A percentile compares a stretch with the other conserved stretches of the same genome.
These are phyloP conservation scores for Coemansia sp. DNA, from an alignment of 192 early-diverging fungal genomes.

Conservation along the genomic window DNA sequence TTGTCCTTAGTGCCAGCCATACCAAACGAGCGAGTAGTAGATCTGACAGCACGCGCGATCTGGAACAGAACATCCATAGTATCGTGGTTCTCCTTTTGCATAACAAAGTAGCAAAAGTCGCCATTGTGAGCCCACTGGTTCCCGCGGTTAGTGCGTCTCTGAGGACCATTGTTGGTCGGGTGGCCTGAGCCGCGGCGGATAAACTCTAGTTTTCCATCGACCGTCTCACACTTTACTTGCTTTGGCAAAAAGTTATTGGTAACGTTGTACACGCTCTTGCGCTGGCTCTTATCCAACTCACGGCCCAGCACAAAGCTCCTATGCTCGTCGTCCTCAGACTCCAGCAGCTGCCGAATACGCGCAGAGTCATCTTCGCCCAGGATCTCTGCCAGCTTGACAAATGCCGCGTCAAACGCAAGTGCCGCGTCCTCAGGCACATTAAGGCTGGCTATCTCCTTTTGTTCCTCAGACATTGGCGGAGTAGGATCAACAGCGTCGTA, in stretches of 20 bases:
- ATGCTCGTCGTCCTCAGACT: constrained; percentile 11
- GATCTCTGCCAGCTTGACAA: constrained; percentile 27
- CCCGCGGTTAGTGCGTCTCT: neutral
- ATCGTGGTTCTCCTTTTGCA: constrained; percentile 94
- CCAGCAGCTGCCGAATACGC: constrained; percentile 31
- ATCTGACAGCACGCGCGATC: constrained; percentile 20
- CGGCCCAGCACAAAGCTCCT: constrained; percentile 30
- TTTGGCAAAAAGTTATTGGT: constrained; percentile 55
- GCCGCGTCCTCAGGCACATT: constrained; percentile 32
- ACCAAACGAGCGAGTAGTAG: constrained; percentile 60
- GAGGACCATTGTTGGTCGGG: neutral
- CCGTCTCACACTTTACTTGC: constrained; percentile 40
- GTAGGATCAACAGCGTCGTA: constrained; percentile 37
- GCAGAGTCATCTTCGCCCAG: constrained; percentile 27
- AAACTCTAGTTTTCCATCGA: constrained; percentile 43
- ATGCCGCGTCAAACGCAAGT: constrained; percentile 33
- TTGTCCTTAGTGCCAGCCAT: constrained; percentile 97
- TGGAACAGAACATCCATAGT: constrained; percentile 83
- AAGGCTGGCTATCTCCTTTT: constrained; percentile 31
- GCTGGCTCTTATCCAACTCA: constrained; percentile 41
- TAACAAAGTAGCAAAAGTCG: constrained; percentile 78
- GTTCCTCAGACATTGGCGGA: constrained; percentile 28
- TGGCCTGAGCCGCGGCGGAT: constrained; percentile 15
- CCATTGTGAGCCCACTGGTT: constrained; percentile 65
- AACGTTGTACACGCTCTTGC: constrained; percentile 45